A percentile compares a stretch with the other conserved stretches of the same genome.
Conservation (phyloP, 495 filamentous ascomycete species). For the Podospora comata region DNA sequence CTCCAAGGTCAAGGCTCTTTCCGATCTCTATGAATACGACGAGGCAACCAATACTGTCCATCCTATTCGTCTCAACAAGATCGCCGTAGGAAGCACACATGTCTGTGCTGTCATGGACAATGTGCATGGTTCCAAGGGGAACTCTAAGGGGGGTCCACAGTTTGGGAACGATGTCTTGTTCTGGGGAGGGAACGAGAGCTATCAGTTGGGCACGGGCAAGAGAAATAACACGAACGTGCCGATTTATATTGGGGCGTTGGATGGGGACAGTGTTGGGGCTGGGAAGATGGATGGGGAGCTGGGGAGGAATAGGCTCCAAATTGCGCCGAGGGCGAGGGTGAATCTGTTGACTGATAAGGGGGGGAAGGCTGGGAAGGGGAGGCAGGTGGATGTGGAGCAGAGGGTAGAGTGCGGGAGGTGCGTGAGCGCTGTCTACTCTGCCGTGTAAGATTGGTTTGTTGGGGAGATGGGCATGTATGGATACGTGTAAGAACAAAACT, state of each 20-base stretch:
- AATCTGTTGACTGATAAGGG: constrained; percentile 36
- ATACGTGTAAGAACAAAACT: background rate
- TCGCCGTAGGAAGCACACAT: constrained; percentile 77
- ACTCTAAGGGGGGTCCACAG: constrained; percentile 62
- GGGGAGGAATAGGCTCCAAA: constrained; percentile 70
- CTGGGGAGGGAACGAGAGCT: constrained; percentile 94
- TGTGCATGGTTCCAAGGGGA: constrained; percentile 53
- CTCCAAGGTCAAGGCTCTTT: constrained; percentile 78
- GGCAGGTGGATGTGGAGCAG: constrained; percentile 74
- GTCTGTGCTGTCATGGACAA: constrained; percentile 78
- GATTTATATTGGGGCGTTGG: constrained; percentile 72
- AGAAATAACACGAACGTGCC: constrained; percentile 73
- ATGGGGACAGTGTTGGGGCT: constrained; percentile 34
- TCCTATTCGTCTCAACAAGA: constrained; percentile 70
- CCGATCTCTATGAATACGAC: constrained; percentile 79
- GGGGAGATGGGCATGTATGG: background rate
- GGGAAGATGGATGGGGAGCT: constrained; percentile 45
- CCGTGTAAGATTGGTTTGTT: constrained; percentile 23
- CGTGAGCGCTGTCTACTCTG: constrained; percentile 69
- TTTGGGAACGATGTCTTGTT: constrained; percentile 83
- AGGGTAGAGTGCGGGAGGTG: constrained; percentile 81
- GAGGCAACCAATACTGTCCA: constrained; percentile 61
- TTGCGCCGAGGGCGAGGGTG: constrained; percentile 73
- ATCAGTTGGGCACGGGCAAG: constrained; percentile 88
- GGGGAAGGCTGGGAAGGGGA: constrained; percentile 59